A percentile compares a stretch with the other conserved stretches of the same genome.
phyloP scores from a whole-genome alignment of 192 early-diverging fungal species.

The Polychytrium aggregatum region DNA sequence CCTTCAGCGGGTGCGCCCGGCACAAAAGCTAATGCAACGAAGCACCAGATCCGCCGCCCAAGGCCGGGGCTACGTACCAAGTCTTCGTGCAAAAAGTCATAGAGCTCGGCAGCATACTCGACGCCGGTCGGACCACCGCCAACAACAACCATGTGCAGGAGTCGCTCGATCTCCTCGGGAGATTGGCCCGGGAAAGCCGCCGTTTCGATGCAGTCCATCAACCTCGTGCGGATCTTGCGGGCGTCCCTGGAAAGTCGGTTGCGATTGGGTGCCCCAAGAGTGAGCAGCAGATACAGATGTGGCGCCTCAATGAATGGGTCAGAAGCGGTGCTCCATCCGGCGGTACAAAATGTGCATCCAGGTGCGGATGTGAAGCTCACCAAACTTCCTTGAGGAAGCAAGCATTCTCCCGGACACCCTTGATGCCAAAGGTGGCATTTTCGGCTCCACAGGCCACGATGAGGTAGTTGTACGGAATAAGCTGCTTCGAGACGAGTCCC shows the following conservation, averaged over 20 bases:
- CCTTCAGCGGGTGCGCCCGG: no score
- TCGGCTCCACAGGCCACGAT: slow-evolving; percentile 68
- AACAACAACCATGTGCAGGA: slow-evolving; percentile 69
- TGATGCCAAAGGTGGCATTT: slow-evolving; percentile 72
- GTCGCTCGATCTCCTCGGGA: slow-evolving; percentile 55
- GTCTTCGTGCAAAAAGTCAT: slow-evolving; percentile 73
- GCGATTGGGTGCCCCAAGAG: not conserved
- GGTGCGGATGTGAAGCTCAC: no score
- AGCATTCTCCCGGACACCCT: slow-evolving; percentile 59
- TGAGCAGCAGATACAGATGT: not conserved
- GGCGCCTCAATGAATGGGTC: not conserved
- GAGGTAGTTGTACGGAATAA: slow-evolving; percentile 64
- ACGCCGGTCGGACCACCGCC: slow-evolving; percentile 36
- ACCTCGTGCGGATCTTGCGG: slow-evolving; percentile 58
- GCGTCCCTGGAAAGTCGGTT: slow-evolving; percentile 66
- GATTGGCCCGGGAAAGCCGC: slow-evolving; percentile 62
- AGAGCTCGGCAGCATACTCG: slow-evolving; percentile 72
- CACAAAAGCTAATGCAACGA: no score
- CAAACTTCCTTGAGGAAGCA: slow-evolving; percentile 65
- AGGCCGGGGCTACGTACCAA: slow-evolving; percentile 18
- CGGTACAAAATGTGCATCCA: no score
- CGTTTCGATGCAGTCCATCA: slow-evolving; percentile 63
- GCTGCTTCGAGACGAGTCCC: slow-evolving; percentile 38
- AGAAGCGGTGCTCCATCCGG: no score
- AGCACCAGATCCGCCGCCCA: no score